Conservation (phyloP, 495 filamentous ascomycete species). For the Aspergillus cavernicola region DNA sequence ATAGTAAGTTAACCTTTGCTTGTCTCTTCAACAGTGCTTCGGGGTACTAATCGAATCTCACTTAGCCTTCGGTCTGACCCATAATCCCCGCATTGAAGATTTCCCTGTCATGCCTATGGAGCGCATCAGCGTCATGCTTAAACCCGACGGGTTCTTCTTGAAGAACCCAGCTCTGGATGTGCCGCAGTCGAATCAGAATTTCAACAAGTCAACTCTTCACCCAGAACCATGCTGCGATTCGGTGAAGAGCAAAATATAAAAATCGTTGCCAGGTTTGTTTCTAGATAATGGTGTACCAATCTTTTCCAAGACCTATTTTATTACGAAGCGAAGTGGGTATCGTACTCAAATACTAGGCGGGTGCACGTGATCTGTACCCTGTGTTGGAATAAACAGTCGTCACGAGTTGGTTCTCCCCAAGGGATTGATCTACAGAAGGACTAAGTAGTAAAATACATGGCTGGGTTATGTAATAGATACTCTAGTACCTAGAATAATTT, state of each 20-base stretch:
- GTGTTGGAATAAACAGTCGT: no score
- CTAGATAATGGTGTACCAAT: no score
- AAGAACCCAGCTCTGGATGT: constrained; percentile 74
- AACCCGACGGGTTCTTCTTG: constrained; percentile 72
- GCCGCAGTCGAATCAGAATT: constrained; percentile 44
- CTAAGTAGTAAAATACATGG: no score
- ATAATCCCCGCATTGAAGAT: constrained; percentile 57
- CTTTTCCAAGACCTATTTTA: no score
- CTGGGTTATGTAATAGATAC: no score
- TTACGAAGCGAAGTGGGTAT: no score
- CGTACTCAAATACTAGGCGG: no score
- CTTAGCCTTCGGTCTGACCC: constrained; percentile 58
- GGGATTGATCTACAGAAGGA: no score
- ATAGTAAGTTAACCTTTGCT: constrained; percentile 30
- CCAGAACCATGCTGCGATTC: constrained; percentile 28
- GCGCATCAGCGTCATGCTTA: constrained; percentile 63
- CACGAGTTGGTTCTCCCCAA: no score
- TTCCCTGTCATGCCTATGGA: constrained; percentile 63
- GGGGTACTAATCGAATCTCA: constrained; percentile 5
- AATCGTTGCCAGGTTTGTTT: no score
- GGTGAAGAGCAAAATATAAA: constrained; percentile 37
- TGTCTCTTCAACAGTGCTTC: background rate
- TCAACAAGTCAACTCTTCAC: constrained; percentile 41
- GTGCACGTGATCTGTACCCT: no score
- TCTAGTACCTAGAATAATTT: no score